These are phyloP conservation scores for Kwoniella europaea DNA, from an alignment of 768 basidiomycete genomes.

Conservation along the genomic window DNA sequence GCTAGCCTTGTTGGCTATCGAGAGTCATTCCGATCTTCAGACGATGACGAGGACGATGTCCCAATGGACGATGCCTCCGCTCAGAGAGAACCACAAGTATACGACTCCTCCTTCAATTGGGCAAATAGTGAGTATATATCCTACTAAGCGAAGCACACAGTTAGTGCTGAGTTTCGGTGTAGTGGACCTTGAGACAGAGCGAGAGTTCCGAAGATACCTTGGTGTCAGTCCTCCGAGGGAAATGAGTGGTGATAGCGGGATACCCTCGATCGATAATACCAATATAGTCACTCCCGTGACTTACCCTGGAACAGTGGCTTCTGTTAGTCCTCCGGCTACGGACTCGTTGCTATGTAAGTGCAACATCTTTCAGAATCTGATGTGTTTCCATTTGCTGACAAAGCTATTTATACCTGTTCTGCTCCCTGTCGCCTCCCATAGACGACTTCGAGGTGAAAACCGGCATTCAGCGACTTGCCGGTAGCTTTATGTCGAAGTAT, in stretches of 20 bases:
- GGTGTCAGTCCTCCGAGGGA: constrained; percentile 1
- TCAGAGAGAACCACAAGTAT: no score
- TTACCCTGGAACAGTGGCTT: not conserved
- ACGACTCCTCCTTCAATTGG: not conserved
- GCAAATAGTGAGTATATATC: not conserved
- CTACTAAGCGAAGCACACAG: not conserved
- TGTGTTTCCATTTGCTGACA: not conserved
- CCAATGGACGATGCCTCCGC: no score
- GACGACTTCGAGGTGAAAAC: constrained; percentile 3
- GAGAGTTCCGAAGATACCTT: not conserved
- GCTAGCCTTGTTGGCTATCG: not conserved
- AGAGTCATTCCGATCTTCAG: not conserved
- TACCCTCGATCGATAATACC: not conserved
- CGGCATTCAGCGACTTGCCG: constrained; percentile 7
- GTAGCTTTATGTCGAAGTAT: constrained; percentile 13
- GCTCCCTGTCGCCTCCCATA: not conserved
- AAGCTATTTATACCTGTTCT: no score
- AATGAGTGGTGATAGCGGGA: not conserved
- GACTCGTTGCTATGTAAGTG: not conserved
- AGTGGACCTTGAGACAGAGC: not conserved
- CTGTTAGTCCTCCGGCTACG: not conserved
- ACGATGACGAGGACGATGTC: not conserved
- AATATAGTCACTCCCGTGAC: not conserved
- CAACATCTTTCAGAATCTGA: rapidly evolving
- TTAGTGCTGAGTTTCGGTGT: not conserved